phyloP scores from a whole-genome alignment of 2,329 filamentous ascomycete genomes.

The Penicillium concentricum region DNA sequence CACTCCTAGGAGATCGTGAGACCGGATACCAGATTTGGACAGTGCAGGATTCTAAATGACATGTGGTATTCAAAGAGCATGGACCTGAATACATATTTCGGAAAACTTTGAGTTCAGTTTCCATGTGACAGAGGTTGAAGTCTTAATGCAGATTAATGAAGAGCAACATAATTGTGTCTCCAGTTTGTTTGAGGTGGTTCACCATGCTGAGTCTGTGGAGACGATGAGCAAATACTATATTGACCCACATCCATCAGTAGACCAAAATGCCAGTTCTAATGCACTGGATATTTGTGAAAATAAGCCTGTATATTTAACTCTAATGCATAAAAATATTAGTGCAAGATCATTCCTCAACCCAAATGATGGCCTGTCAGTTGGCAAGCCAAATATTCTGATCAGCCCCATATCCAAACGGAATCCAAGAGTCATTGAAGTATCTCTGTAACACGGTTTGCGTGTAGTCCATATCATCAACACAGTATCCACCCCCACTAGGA shows the following conservation, averaged over 20 bases:
- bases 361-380: neutral
- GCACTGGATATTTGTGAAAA: neutral
- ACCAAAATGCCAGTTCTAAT: neutral
- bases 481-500: conserved; percentile 27
- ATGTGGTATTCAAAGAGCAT: neutral
- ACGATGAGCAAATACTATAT: neutral
- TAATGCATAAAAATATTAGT: neutral
- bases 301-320: neutral
- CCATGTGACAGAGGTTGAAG: neutral
- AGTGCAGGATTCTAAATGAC: neutral
- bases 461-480: conserved; percentile 29
- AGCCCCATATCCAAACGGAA: conserved; percentile 22
- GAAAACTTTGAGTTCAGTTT: neutral
- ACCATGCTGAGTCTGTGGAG: too few relatives aligned
- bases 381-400: conserved; percentile 20
- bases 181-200: neutral
- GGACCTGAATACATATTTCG: neutral
- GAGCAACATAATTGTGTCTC: neutral
- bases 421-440: conserved; percentile 28
- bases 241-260: too few relatives aligned
- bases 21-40: neutral
- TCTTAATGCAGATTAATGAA: neutral
- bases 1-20: neutral
- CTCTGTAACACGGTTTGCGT: conserved; percentile 21
- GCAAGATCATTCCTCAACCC: neutral